Percentiles rank a stretch among this genome's conserved stretches.
Evolutionary conservation across 495 filamentous ascomycete species (phyloP).

Genomic region (Ramalina peruviana): DNA sequence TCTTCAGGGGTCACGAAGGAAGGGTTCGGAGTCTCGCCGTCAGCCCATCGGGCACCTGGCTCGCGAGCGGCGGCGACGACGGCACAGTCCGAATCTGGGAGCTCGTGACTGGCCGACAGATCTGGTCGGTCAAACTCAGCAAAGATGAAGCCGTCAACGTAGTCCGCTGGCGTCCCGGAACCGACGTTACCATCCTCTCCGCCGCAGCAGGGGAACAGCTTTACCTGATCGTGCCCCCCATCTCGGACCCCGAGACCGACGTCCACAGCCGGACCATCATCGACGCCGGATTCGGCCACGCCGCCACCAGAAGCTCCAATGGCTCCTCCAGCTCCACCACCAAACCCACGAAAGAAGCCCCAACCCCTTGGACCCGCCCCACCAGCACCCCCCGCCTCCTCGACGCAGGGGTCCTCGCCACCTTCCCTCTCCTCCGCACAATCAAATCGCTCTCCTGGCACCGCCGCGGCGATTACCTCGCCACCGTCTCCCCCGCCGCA

Average conservation of each 20-base stretch:
- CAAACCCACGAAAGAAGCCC: constrained; percentile 55
- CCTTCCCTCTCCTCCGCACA: constrained; percentile 63
- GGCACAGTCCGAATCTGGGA: constrained; percentile 90
- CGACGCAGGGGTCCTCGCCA: constrained; percentile 62
- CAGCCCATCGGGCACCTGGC: constrained; percentile 60
- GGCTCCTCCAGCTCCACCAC: constrained; percentile 20
- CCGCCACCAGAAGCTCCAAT: constrained; percentile 46
- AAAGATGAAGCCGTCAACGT: constrained; percentile 73
- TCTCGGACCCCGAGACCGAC: constrained; percentile 57
- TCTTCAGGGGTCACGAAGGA: constrained; percentile 80
- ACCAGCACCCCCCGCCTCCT: constrained; percentile 49
- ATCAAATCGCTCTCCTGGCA: constrained; percentile 93
- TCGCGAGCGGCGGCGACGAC: constrained; percentile 90
- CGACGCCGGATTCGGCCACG: constrained; percentile 82
- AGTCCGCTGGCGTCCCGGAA: constrained; percentile 79
- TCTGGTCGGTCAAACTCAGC: constrained; percentile 70
- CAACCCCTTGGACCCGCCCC: constrained; percentile 74
- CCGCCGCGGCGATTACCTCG: constrained; percentile 84
- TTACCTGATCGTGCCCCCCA: constrained; percentile 66
- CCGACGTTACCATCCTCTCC: constrained; percentile 66
- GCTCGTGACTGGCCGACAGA: constrained; percentile 67
- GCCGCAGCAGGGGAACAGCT: constrained; percentile 75
- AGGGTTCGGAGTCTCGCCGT: constrained; percentile 71
- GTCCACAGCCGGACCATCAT: constrained; percentile 58
- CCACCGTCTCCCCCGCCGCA: constrained; percentile 71